Evolutionary conservation across 257 asterid species (phyloP).

Genomic region (Gentiana straminea): DNA sequence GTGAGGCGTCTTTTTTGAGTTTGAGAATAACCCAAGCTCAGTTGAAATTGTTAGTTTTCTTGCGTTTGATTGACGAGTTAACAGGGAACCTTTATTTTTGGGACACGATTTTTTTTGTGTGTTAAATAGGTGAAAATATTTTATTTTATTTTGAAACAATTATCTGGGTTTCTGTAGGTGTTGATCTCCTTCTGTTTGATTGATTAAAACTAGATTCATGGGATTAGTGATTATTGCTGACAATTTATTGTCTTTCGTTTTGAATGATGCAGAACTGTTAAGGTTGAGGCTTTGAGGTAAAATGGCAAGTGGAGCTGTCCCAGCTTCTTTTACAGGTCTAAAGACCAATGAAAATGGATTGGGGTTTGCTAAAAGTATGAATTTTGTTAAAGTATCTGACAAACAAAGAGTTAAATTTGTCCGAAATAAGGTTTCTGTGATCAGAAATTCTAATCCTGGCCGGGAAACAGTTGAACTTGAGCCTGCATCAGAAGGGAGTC

Average conservation of each 20-base stretch:
- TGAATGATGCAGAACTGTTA: conserved; percentile 1
- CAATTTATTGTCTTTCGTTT: neutral
- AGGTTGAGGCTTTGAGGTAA: conserved; percentile 21
- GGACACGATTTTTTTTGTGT: neutral
- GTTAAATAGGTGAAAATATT: neutral
- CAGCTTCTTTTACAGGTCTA: conserved; percentile 66
- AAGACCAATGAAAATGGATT: conserved; percentile 49
- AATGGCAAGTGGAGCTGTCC: conserved; percentile 90
- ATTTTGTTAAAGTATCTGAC: conserved; percentile 55
- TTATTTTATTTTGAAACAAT: neutral
- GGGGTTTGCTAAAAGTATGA: conserved; percentile 57
- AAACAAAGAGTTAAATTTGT: conserved; percentile 58
- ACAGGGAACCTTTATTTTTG: too few species aligned
- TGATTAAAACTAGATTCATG: neutral
- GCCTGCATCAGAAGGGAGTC: conserved; percentile 95
- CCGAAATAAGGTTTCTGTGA: conserved; percentile 48
- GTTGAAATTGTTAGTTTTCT: too few species aligned
- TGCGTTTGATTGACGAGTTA: neutral
- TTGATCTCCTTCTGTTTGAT: neutral
- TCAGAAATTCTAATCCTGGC: conserved; percentile 63
- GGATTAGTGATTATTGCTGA: neutral
- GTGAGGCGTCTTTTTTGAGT: too few species aligned
- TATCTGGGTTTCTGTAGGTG: neutral
- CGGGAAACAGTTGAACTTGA: conserved; percentile 81
- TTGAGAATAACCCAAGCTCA: too few species aligned